Evolutionary conservation across 1,139 yeast genomes (phyloP), one percentile per base, ranked within the genome.

Genomic region (Yamadazyma pseudoaaseri): DNA sequence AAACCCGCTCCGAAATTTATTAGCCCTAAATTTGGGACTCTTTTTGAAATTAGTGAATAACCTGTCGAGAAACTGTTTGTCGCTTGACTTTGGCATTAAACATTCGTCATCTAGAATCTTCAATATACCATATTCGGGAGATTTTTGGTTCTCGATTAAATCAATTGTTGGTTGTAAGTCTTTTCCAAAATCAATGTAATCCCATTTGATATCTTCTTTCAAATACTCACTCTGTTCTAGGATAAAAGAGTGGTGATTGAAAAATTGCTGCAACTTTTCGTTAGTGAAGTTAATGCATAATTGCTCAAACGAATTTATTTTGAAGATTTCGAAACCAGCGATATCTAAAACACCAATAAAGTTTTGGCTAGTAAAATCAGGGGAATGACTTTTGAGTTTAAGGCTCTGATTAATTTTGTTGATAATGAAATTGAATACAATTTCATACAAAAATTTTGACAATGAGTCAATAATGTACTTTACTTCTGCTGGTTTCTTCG

Each of bases 201-300:
- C 84, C 99, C 99, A 94, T 45, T 86, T 90, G 38, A 94, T 92
- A 45, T 89, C 86, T 61, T 94, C 98, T 37, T 89, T 76, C 41
- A 90, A 65, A 52, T 94, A 94, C 60, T 94, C 98, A 53, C 90
- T 90, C 60, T 94, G 99, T 58, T 94, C 99, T 27, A 94, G 70
- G 10, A 90, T 95, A 64, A 94, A 94, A 77, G 95, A 90, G 58
- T 92, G 97, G 57, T 94, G 98, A 54, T 94, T 94, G 73, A 94
- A 94, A 53, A 89, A 92, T 57, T 94, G 98, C 59, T 94, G 98
- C 29, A 94, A 69, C 54, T 86, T 89, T 60, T 94, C 99, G 58
- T 94, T 94, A 31, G 98, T 92, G 56, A 86, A 92, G 53, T 94
- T 94, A 54, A 94, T 94, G 61, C 98, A 92, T 28, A 94, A 72